Evolutionary conservation across 2,329 filamentous ascomycete species (phyloP).

Genomic region (Aspergillus hortae): DNA sequence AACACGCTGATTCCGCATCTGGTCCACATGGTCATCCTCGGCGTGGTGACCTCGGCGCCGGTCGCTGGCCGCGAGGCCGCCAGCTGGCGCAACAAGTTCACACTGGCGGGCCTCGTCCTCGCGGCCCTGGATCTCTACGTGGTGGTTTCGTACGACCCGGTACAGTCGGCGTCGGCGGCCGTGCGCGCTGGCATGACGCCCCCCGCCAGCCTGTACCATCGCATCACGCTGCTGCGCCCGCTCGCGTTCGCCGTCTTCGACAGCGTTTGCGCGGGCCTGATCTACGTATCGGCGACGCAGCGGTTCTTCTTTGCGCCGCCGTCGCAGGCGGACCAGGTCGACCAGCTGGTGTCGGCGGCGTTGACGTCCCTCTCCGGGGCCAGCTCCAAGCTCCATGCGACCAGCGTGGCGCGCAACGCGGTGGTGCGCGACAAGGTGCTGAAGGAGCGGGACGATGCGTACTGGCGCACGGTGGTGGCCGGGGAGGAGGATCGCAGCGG

Average conservation of each 20-base stretch:
- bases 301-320: conserved; percentile 67
- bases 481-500: conserved; percentile 27
- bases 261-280: conserved; percentile 56
- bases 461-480: conserved; percentile 61
- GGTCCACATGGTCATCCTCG: conserved; percentile 68
- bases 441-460: conserved; percentile 62
- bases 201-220: conserved; percentile 32
- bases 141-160: conserved; percentile 60
- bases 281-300: conserved; percentile 77
- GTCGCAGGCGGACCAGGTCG: conserved; percentile 63
- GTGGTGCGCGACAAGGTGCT: conserved; percentile 69
- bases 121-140: conserved; percentile 64
- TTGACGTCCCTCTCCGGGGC: conserved; percentile 56
- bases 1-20: conserved; percentile 74
- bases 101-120: conserved; percentile 58
- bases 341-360: conserved; percentile 45
- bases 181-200: conserved; percentile 63
- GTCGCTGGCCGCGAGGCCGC: conserved; percentile 62
- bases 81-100: conserved; percentile 69
- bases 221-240: conserved; percentile 58
- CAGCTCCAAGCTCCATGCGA: conserved; percentile 65
- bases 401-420: conserved; percentile 77
- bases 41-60: conserved; percentile 66
- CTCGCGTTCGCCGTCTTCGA: conserved; percentile 65
- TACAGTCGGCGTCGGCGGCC: conserved; percentile 54